A percentile compares a stretch with the other conserved stretches of the same genome.
Evolutionary conservation across 163 green algal species (phyloP).

Genomic region (Coccomyxa subellipsoidea): DNA sequence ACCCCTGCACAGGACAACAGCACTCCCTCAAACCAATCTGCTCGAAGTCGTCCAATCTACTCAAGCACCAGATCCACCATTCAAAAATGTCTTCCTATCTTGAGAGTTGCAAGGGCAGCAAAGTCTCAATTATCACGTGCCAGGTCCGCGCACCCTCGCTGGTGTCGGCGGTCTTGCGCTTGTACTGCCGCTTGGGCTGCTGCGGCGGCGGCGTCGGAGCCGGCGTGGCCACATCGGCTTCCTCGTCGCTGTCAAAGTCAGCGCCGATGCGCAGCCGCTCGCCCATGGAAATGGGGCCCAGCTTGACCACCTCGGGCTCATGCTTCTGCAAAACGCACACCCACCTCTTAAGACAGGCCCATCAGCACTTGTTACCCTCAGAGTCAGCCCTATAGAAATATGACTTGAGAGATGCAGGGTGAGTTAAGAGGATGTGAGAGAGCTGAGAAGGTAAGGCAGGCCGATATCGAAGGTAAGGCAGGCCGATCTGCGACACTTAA

Average conservation of each 20-base stretch:
- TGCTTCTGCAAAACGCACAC: neutral
- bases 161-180: neutral
- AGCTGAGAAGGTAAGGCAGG: no score
- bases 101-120: neutral
- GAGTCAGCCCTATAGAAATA: no score
- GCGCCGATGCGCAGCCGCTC: neutral
- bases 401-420: no score
- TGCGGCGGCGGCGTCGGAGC: neutral
- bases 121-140: neutral
- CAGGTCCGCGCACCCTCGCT: neutral
- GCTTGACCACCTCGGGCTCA: neutral
- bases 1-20: neutral
- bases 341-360: neutral
- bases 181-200: neutral
- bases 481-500: no score
- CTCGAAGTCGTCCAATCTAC: neutral
- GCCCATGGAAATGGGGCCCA: neutral
- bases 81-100: neutral
- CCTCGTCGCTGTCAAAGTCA: neutral
- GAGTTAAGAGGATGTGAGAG: no score
- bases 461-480: no score
- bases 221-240: neutral
- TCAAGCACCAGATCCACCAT: neutral
- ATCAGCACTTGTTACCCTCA: no score
- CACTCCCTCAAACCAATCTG: neutral